A percentile compares a stretch with the other conserved stretches of the same genome.
Conservation (phyloP, 768 basidiomycete species). For the Pulveroboletus sp. region DNA sequence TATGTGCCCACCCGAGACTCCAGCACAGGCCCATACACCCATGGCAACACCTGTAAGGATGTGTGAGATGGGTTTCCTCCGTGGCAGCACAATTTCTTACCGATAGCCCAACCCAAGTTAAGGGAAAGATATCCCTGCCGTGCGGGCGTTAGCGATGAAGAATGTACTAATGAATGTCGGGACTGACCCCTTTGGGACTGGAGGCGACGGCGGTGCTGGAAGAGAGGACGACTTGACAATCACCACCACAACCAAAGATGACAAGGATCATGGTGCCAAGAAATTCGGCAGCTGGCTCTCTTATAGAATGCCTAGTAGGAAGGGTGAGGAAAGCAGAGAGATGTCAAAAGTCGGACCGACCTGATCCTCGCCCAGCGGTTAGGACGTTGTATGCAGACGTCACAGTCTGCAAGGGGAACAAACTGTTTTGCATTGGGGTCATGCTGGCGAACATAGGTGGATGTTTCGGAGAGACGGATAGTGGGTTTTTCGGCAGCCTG, state of each 20-base stretch:
- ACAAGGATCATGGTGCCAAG: slow-evolving; percentile 56
- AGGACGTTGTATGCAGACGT: slow-evolving; percentile 39
- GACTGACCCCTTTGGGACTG: slow-evolving; percentile 54
- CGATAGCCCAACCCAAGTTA: slow-evolving; percentile 33
- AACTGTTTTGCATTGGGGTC: slow-evolving; percentile 3
- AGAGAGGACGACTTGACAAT: slow-evolving; percentile 57
- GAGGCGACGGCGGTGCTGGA: slow-evolving; percentile 42
- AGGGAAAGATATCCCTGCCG: slow-evolving; percentile 22
- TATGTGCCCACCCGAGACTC: slow-evolving; percentile 73
- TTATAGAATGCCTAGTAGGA: slow-evolving; percentile 38
- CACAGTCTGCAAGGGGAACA: slow-evolving; percentile 26
- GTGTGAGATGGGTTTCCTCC: neutral
- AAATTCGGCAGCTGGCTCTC: slow-evolving; percentile 65
- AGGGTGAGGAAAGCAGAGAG: slow-evolving; percentile 2
- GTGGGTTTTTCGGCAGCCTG: slow-evolving; percentile 13
- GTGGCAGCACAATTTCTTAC: slow-evolving; percentile 10
- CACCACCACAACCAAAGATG: slow-evolving; percentile 57
- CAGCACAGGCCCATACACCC: slow-evolving; percentile 66
- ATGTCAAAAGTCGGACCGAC: slow-evolving; percentile 28
- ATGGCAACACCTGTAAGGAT: slow-evolving; percentile 46
- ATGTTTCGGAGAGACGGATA: slow-evolving; percentile 21
- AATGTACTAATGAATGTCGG: neutral
- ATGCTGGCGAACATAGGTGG: slow-evolving; percentile 9
- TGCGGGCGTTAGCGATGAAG: neutral
- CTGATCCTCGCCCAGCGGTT: slow-evolving; percentile 57